phyloP scores from a whole-genome alignment of 2,329 filamentous ascomycete genomes.

The Beauveria varroae region DNA sequence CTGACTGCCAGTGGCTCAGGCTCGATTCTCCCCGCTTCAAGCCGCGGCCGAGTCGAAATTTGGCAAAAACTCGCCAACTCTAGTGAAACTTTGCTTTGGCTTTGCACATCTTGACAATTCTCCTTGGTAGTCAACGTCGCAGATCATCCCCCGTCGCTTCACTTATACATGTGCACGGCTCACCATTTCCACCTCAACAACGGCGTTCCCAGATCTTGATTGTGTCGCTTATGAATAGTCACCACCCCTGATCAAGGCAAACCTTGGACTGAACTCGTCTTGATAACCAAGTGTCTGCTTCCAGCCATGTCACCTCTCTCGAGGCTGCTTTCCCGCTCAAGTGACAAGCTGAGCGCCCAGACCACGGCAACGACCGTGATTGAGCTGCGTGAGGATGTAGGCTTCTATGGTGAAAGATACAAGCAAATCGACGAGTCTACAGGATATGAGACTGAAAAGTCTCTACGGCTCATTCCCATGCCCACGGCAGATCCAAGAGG shows the following conservation, averaged over 20 bases:
- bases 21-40: neutral
- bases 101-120: neutral
- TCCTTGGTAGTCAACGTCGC: neutral
- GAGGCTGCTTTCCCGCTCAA: neutral
- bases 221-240: neutral
- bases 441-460: no score
- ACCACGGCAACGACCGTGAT: neutral
- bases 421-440: neutral
- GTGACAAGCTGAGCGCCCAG: neutral
- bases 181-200: neutral
- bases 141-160: neutral
- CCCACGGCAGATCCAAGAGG: slow-evolving; percentile 9
- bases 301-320: neutral
- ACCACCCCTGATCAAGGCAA: neutral
- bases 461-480: neutral
- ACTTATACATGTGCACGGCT: neutral
- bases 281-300: neutral
- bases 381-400: neutral
- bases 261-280: neutral
- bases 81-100: neutral
- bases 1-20: neutral
- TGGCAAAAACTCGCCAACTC: neutral
- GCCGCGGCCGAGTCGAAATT: neutral
- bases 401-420: neutral
- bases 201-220: no score